Conservation (phyloP, 352 stramenopile species). For the Pythium sp. region DNA sequence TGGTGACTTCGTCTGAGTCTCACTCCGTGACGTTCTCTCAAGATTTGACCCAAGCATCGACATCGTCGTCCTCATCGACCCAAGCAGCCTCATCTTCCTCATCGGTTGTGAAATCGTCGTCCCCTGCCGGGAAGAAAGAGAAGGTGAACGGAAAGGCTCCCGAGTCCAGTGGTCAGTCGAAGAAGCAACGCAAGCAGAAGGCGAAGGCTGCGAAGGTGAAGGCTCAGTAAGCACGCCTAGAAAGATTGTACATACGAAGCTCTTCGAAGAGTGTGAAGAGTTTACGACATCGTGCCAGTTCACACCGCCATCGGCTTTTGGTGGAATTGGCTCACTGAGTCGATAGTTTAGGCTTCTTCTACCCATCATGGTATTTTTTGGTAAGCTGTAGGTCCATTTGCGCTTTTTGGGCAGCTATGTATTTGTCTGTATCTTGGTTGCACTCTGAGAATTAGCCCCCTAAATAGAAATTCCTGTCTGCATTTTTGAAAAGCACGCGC, state of each 20-base stretch:
- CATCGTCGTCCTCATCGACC: slow-evolving; percentile 1
- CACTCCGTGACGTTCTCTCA: slow-evolving; percentile 8
- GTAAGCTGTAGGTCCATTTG: slow-evolving; percentile 6
- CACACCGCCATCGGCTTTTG: background rate
- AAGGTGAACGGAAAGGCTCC: slow-evolving; percentile 1
- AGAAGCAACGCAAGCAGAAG: slow-evolving; percentile 20
- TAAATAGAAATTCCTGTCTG: slow-evolving; percentile 9
- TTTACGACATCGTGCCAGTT: background rate
- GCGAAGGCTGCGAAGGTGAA: slow-evolving; percentile 15
- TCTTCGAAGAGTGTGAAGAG: background rate
- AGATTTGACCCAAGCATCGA: background rate
- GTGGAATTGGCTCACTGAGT: background rate
- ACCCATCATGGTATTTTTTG: slow-evolving; percentile 3
- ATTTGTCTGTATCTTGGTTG: slow-evolving; percentile 8
- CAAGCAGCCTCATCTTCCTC: slow-evolving; percentile 3
- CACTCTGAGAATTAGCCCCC: slow-evolving; percentile 4
- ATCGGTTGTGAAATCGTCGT: background rate
- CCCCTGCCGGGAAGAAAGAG: slow-evolving; percentile 6
- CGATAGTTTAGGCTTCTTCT: background rate
- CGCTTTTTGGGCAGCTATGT: slow-evolving; percentile 12
- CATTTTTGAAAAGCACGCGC: slow-evolving; percentile 1
- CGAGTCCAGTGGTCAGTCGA: slow-evolving; percentile 1
- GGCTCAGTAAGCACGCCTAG: background rate
- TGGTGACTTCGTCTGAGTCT: slow-evolving; percentile 5
- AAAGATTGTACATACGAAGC: background rate